Conservation (phyloP, 306 rosid genomes). For the Neltuma alba region DNA sequence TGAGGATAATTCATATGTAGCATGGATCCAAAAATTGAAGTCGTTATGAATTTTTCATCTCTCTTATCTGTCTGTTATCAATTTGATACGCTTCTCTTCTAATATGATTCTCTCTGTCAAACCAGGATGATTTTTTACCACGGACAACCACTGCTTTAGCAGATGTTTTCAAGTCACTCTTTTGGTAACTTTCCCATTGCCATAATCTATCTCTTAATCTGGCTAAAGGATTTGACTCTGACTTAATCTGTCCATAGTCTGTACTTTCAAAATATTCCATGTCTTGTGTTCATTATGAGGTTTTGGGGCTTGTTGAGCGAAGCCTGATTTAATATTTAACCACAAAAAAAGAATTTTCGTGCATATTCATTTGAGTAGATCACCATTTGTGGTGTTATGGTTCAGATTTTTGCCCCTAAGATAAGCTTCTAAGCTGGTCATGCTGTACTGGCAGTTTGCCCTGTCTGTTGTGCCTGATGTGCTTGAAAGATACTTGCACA, state of each 20-base stretch:
- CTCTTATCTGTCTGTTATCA: conserved; percentile 26
- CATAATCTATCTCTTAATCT: background rate
- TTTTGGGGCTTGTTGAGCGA: conserved; percentile 22
- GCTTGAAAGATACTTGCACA: conserved; percentile 95
- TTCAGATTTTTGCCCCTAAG: conserved; percentile 26
- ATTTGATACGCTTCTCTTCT: conserved; percentile 33
- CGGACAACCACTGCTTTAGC: conserved; percentile 79
- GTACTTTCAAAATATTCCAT: background rate
- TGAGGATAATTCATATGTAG: conserved; percentile 15
- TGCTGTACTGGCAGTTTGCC: conserved; percentile 76
- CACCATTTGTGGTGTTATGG: conserved; percentile 16
- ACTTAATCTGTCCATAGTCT: background rate
- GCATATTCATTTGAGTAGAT: conserved; percentile 28
- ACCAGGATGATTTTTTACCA: conserved; percentile 95
- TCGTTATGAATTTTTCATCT: background rate
- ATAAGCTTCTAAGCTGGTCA: conserved; percentile 35
- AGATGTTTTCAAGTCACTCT: conserved; percentile 69
- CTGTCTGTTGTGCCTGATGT: conserved; percentile 77
- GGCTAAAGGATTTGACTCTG: background rate
- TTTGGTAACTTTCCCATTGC: conserved; percentile 60
- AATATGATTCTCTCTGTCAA: conserved; percentile 21
- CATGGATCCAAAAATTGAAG: background rate
- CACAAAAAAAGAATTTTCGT: conserved; percentile 22
- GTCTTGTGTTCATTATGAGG: conserved; percentile 21
- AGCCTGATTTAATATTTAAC: conserved; percentile 23